These are phyloP conservation scores for Auricularia heimuer DNA, from an alignment of 768 basidiomycete genomes.

Conservation along the genomic window DNA sequence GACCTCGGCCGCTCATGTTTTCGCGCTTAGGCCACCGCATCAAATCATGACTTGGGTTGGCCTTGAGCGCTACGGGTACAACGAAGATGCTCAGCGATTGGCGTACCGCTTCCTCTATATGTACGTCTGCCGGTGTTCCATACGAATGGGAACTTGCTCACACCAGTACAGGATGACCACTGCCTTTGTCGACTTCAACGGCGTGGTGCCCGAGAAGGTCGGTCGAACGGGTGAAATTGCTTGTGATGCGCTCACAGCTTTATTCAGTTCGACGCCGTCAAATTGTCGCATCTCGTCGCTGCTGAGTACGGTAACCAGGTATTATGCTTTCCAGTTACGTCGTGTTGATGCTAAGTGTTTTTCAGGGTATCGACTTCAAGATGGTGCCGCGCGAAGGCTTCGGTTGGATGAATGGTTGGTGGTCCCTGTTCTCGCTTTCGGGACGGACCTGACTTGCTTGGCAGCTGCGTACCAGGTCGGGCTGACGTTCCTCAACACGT, in stretches of 20 bases:
- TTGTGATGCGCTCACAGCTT: constrained; percentile 4
- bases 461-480: constrained; percentile 93
- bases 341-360: too few relatives aligned
- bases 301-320: constrained; percentile 89
- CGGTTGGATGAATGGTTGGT: constrained; percentile 93
- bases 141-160: constrained; percentile 19
- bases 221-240: constrained; percentile 2
- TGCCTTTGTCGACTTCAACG: constrained; percentile 93
- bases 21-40: constrained; percentile 66
- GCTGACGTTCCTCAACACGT: constrained; percentile 83
- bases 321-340: too few relatives aligned
- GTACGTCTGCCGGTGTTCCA: constrained; percentile 19
- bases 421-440: constrained; percentile 1
- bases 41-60: constrained; percentile 99
- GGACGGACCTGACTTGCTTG: constrained; percentile 4
- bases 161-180: constrained; percentile 60
- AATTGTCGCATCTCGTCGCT: constrained; percentile 89
- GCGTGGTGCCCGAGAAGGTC: constrained; percentile 95
- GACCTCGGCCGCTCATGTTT: neutral
- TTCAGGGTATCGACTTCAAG: constrained; percentile 83
- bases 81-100: constrained; percentile 85
- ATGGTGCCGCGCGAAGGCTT: constrained; percentile 96
- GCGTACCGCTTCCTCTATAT: constrained; percentile 98
- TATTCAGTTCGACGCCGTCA: constrained; percentile 84
- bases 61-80: constrained; percentile 89